Conservation (phyloP, 257 asterid species). For the Ilex aquifolium region DNA sequence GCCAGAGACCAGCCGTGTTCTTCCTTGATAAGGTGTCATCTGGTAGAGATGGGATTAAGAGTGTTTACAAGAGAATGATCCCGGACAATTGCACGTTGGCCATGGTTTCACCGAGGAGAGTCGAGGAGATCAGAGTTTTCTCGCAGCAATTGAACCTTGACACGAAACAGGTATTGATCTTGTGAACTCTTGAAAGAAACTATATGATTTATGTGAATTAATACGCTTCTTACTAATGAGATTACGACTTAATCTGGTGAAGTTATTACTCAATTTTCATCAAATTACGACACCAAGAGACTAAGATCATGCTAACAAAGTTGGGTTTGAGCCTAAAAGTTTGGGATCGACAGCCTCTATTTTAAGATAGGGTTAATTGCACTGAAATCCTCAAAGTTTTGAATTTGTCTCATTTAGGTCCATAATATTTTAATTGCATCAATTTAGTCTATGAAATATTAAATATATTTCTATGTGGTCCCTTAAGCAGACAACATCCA, state of each 20-base stretch:
- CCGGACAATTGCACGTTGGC: conserved; percentile 48
- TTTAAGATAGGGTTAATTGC: not conserved
- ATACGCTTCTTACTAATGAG: too few relatives aligned
- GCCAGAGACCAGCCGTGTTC: conserved; percentile 35
- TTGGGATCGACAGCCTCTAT: not conserved
- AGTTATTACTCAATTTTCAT: too few relatives aligned
- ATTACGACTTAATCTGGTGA: not conserved
- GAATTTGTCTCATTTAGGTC: too few relatives aligned
- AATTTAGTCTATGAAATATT: too few relatives aligned
- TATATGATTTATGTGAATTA: too few relatives aligned
- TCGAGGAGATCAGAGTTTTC: conserved; percentile 48
- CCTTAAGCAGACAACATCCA: too few relatives aligned
- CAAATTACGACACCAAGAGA: too few relatives aligned
- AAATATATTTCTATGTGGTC: too few relatives aligned
- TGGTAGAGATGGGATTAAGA: conserved; percentile 21
- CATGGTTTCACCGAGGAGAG: conserved; percentile 52
- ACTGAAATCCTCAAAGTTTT: too few relatives aligned
- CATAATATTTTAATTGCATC: too few relatives aligned
- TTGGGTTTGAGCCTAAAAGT: too few relatives aligned
- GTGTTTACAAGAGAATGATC: conserved; percentile 33
- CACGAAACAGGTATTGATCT: conserved; percentile 40
- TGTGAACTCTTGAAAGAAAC: not conserved
- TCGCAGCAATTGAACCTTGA: conserved; percentile 52
- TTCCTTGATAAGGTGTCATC: conserved; percentile 29
- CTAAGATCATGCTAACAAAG: too few relatives aligned